Evolutionary conservation across 2,329 filamentous ascomycete genomes (phyloP).

Genomic region (Cladosporium austrohemisphaericum): DNA sequence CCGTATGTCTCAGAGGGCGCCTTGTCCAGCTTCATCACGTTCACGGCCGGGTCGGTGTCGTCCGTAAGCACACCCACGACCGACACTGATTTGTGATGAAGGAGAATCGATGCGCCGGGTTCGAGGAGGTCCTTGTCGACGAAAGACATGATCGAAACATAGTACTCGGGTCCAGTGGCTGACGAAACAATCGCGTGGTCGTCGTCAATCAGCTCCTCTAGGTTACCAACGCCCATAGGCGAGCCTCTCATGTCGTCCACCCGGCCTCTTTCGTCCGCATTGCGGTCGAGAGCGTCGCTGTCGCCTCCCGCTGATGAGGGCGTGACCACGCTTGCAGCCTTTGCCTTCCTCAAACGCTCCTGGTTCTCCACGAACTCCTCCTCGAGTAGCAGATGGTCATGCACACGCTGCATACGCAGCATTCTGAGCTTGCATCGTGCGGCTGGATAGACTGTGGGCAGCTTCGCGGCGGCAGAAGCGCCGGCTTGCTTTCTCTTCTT

Average conservation of each 20-base stretch:
- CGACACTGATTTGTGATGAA: conserved; percentile 97
- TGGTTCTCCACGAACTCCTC: conserved; percentile 99
- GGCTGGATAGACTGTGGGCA: conserved; percentile 89
- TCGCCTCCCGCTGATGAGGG: conserved; percentile 59
- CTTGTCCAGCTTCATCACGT: conserved; percentile 99
- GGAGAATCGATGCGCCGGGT: conserved; percentile 87
- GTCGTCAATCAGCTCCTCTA: conserved; percentile 98
- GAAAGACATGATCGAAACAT: conserved; percentile 99
- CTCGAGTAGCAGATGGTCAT: conserved; percentile 93
- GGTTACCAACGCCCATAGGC: conserved; percentile 95
- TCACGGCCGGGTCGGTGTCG: conserved; percentile 90
- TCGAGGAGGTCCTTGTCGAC: conserved; percentile 98
- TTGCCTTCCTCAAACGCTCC: conserved; percentile 89
- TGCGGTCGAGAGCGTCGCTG: conserved; percentile 74
- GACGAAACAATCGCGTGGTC: conserved; percentile 98
- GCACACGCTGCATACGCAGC: conserved; percentile 95
- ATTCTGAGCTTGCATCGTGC: conserved; percentile 96
- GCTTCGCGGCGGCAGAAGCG: conserved; percentile 89
- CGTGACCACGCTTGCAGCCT: conserved; percentile 68
- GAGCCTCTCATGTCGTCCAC: conserved; percentile 98
- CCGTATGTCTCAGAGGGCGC: conserved; percentile 97
- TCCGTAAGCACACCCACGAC: conserved; percentile 97
- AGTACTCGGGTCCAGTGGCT: conserved; percentile 96
- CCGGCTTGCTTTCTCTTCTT: conserved; percentile 98
- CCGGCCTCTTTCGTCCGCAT: conserved; percentile 88